These are phyloP conservation scores for Fusarium sp. DNA, from an alignment of 2,329 filamentous ascomycete species.

Conservation along the genomic window DNA sequence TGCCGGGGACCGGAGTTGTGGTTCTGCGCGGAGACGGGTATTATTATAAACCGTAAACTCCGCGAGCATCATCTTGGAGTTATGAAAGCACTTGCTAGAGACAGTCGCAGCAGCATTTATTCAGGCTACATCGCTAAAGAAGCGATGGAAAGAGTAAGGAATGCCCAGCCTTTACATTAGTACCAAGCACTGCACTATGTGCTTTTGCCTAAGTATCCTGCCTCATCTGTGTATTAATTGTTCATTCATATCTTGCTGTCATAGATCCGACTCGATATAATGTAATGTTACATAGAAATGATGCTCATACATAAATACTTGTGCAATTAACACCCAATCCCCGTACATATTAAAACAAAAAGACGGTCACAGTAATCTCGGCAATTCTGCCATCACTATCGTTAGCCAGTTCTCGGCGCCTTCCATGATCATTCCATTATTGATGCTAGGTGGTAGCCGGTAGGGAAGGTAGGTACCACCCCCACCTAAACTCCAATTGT, in stretches of 20 bases:
- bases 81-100: background rate
- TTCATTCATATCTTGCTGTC: constrained; percentile 15
- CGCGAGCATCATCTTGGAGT: constrained; percentile 11
- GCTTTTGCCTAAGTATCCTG: too few relatives aligned
- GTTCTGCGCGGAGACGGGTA: constrained; percentile 9
- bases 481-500: constrained; percentile 19
- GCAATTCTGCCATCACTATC: constrained; percentile 4
- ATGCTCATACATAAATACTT: background rate
- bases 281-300: background rate
- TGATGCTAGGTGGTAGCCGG: constrained; percentile 12
- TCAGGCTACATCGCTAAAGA: too few relatives aligned
- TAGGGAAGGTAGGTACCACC: constrained; percentile 4
- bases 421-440: constrained; percentile 29
- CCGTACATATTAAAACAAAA: too few relatives aligned
- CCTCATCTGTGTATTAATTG: background rate
- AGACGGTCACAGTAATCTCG: constrained; percentile 14
- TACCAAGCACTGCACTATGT: too few relatives aligned
- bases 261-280: constrained; percentile 9
- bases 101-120: too few relatives aligned
- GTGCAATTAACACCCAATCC: background rate
- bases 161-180: too few relatives aligned
- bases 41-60: constrained; percentile 23
- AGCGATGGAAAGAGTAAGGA: too few relatives aligned
- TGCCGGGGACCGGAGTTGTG: constrained; percentile 14
- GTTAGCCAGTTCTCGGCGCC: constrained; percentile 12